A percentile compares a stretch with the other conserved stretches of the same genome.
Conservation (phyloP, 805 yeast species). For the Yamadazyma phyllophila region DNA sequence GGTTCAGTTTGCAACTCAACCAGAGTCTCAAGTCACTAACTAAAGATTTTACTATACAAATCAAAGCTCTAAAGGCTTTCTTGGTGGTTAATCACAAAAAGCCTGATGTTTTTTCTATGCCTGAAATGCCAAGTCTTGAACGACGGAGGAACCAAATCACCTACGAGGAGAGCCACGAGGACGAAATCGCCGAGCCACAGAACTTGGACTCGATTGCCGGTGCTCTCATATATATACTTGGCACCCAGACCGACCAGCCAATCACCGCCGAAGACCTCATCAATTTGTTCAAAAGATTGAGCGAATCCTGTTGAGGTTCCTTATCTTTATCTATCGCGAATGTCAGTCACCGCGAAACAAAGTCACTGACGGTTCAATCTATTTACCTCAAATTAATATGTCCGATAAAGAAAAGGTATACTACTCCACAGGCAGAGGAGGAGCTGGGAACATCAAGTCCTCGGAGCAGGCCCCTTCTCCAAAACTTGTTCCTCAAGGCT, state of each 20-base stretch:
- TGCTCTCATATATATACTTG: constrained; percentile 1
- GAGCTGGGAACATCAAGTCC: constrained; percentile 65
- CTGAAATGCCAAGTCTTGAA: neutral
- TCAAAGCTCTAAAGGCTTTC: neutral
- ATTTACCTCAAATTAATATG: neutral
- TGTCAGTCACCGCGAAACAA: neutral
- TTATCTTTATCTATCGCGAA: neutral
- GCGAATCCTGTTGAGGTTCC: neutral
- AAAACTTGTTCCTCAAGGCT: constrained; percentile 55
- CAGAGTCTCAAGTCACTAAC: neutral
- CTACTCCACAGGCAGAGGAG: constrained; percentile 77
- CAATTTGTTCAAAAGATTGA: neutral
- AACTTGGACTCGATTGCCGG: neutral
- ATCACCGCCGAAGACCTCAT: neutral
- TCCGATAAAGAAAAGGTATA: constrained; percentile 25
- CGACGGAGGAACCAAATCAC: neutral
- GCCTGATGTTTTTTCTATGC: too few relatives aligned
- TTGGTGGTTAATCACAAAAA: too few relatives aligned
- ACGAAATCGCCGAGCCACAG: neutral
- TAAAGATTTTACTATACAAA: neutral
- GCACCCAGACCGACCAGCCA: neutral
- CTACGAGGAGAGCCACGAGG: neutral
- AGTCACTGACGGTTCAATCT: neutral
- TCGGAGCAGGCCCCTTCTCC: constrained; percentile 47
- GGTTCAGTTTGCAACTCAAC: neutral